Percentiles rank a stretch among this genome's conserved stretches.
phyloP scores from a whole-genome alignment of 805 yeast species.

The Phaffomyces thermotolerans region DNA sequence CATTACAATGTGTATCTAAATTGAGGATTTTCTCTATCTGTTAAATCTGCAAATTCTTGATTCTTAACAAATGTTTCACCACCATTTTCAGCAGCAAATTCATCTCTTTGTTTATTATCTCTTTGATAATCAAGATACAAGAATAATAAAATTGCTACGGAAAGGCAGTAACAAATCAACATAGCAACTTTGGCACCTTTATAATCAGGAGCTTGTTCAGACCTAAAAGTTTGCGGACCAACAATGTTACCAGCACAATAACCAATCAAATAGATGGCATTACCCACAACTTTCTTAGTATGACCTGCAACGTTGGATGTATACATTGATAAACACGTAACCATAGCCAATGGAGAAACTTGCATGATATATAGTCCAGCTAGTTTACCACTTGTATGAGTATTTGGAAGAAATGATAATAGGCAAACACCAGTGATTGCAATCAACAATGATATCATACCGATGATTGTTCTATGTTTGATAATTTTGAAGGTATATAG shows the following conservation, averaged over 20 bases:
- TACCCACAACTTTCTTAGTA: slow-evolving; percentile 45
- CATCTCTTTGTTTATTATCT: slow-evolving; percentile 33
- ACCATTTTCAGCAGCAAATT: neutral
- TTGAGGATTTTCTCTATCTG: slow-evolving; percentile 36
- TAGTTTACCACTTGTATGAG: neutral
- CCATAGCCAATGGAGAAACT: neutral
- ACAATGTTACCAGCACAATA: slow-evolving; percentile 48
- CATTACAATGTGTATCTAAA: slow-evolving; percentile 28
- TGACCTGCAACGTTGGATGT: slow-evolving; percentile 17
- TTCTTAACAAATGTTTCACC: slow-evolving; percentile 15
- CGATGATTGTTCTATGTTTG: neutral
- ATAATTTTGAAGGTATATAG: neutral
- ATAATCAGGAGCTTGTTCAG: slow-evolving; percentile 37
- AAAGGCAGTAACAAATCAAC: slow-evolving; percentile 20
- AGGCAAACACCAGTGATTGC: neutral
- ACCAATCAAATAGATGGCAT: slow-evolving; percentile 38
- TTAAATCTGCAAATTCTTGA: slow-evolving; percentile 35
- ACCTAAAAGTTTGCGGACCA: slow-evolving; percentile 47
- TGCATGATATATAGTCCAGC: slow-evolving; percentile 1
- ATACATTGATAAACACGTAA: neutral
- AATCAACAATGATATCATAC: neutral
- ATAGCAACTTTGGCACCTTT: slow-evolving; percentile 35
- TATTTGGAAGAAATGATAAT: neutral
- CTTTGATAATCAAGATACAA: slow-evolving; percentile 21
- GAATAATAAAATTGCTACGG: slow-evolving; percentile 23